Evolutionary conservation across 768 basidiomycete species (phyloP), one percentile per base, ranked within the genome.

Genomic region (Paxillus ammoniavirescens): DNA sequence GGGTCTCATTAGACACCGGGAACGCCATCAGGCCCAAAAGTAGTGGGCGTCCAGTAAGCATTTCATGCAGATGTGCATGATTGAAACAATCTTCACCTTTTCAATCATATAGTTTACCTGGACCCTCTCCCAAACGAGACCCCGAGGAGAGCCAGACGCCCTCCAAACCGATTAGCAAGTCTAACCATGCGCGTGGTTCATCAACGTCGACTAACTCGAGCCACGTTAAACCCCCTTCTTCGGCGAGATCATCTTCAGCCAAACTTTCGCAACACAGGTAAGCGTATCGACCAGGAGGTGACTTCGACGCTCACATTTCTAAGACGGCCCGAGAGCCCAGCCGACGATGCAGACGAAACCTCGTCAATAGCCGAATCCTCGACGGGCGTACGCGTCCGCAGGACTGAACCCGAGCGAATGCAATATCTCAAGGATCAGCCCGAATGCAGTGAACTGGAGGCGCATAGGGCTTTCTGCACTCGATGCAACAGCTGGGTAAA

Each of bases 391-490:
- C 63, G 69, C 43, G 75, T 79, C 37, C 80, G 82, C 36, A 82
- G 83, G 52, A 80, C 75, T 21, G 86, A 86, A 69, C 68, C 72
- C 8, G 84, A 87, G 58, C 82, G 87, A 28, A 76, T 82, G 36
- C 75, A 82, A 61, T 84, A 83, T 65, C 82, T 85, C 65, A 77
- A 79, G 56, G 81, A 83, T 55, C 81, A 89, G 58, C 72, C 82
- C 5, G 76, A 82, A 45, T 83, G 84, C 55, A 76, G 76, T 28
- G 73, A 75, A 28, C 66, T 86, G 43, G 84, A 86, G 53, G 75
- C 80, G 2, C 77, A 81, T 66, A 75, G 77, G 8, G 83, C 77
- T n/a, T 74, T 76, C 49, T 89, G 87, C 61, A 77, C 69, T 17
- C 71, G 79, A 33, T 89, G 87, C 64, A 69, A 78, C 38, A 78